Evolutionary conservation across 345 rosid species (phyloP).

Genomic region (Moricandia moricandioides): DNA sequence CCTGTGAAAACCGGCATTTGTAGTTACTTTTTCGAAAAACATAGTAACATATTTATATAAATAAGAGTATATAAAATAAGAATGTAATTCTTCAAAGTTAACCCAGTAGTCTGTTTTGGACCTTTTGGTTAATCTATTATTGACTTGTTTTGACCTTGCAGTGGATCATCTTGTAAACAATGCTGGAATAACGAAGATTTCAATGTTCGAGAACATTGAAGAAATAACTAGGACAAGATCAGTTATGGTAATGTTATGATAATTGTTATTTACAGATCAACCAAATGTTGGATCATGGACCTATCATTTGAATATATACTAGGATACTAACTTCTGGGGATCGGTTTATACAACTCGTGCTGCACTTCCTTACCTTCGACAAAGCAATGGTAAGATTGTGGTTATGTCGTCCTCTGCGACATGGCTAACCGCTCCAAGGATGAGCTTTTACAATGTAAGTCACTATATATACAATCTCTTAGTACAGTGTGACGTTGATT

Average conservation of each 20-base stretch:
- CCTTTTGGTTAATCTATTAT: neutral
- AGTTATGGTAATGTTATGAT: slow-evolving; percentile 36
- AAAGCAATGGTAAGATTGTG: slow-evolving; percentile 53
- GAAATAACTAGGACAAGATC: slow-evolving; percentile 33
- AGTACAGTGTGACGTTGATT: neutral
- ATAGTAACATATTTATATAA: neutral
- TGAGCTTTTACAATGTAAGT: slow-evolving; percentile 53
- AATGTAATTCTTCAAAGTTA: neutral
- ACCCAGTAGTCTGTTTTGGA: neutral
- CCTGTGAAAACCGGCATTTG: neutral
- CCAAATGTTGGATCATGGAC: neutral
- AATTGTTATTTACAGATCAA: neutral
- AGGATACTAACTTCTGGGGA: slow-evolving; percentile 78
- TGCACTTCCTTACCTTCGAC: slow-evolving; percentile 58
- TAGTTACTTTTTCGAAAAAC: neutral
- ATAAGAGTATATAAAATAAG: neutral
- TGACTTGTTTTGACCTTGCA: slow-evolving; percentile 18
- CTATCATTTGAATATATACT: neutral
- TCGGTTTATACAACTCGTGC: slow-evolving; percentile 48
- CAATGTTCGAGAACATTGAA: slow-evolving; percentile 43
- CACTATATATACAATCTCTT: neutral
- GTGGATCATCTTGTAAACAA: slow-evolving; percentile 59
- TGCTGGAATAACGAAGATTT: slow-evolving; percentile 41
- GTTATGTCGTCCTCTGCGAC: slow-evolving; percentile 48
- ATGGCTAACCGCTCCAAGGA: slow-evolving; percentile 51